Evolutionary conservation across 2,329 filamentous ascomycete genomes (phyloP).

Genomic region (Macrophomina tecta): DNA sequence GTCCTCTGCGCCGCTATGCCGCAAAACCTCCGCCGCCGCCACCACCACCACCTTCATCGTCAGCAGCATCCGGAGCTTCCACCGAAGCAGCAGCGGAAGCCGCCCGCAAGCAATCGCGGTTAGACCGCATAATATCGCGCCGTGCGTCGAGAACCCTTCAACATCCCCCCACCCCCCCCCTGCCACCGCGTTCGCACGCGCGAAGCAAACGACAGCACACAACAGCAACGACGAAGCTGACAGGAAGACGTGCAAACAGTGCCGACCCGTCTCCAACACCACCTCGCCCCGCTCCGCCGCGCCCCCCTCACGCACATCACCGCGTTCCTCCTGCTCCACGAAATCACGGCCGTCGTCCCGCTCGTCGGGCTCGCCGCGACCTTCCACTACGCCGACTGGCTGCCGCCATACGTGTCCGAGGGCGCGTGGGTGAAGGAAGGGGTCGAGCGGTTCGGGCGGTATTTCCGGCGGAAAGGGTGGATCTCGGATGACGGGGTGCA

Average conservation of each 20-base stretch:
- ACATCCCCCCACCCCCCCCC: not conserved
- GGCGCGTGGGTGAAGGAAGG: slow-evolving; percentile 64
- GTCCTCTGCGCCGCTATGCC: not conserved
- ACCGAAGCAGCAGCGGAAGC: not conserved
- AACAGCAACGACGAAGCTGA: too few species aligned
- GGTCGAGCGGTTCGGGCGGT: slow-evolving; percentile 76
- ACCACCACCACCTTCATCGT: too few species aligned
- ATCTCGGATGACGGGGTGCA: slow-evolving; percentile 49
- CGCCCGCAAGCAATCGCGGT: slow-evolving; percentile 25
- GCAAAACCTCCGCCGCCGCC: not conserved
- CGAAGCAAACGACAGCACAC: too few species aligned
- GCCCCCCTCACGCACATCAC: slow-evolving; percentile 84
- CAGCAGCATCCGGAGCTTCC: not conserved
- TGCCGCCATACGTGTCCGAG: slow-evolving; percentile 65
- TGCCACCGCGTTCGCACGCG: not conserved
- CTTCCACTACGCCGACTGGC: slow-evolving; percentile 81
- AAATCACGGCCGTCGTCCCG: slow-evolving; percentile 85
- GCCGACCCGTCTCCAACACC: slow-evolving; percentile 70
- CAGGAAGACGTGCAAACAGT: slow-evolving; percentile 31
- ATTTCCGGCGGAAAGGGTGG: slow-evolving; percentile 81
- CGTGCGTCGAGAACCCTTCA: not conserved
- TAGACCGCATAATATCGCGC: slow-evolving; percentile 22
- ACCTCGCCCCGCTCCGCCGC: slow-evolving; percentile 71
- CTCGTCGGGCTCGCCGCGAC: slow-evolving; percentile 73
- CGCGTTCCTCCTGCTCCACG: slow-evolving; percentile 88